phyloP scores from a whole-genome alignment of 2,329 filamentous ascomycete genomes.

The Myrmaecium sp. region DNA sequence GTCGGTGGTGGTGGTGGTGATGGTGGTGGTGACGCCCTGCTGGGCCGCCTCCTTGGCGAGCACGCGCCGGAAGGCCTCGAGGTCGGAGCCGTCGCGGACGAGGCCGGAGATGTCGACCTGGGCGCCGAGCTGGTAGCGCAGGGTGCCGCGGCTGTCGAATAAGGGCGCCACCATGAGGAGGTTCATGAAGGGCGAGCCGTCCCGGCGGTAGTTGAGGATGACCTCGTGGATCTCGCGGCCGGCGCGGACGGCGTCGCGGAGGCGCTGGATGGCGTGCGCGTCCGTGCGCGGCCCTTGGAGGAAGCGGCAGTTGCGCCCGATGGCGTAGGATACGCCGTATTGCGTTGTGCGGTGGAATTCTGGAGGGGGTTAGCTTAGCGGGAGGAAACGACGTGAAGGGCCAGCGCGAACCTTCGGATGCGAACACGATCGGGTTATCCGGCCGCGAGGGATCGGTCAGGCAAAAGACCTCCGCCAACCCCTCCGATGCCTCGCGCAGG shows the following conservation, averaged over 20 bases:
- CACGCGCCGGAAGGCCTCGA: conserved; percentile 42
- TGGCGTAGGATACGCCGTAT: conserved; percentile 54
- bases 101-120: conserved; percentile 57
- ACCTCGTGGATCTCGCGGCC: conserved; percentile 59
- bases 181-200: conserved; percentile 64
- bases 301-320: conserved; percentile 65
- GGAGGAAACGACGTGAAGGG: not conserved
- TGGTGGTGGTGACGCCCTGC: no score
- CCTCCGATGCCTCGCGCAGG: conserved; percentile 53
- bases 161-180: conserved; percentile 58
- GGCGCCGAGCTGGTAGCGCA: conserved; percentile 55
- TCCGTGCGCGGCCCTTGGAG: conserved; percentile 60
- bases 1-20: no score
- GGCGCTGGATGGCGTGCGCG: conserved; percentile 40
- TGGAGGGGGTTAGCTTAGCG: conserved; percentile 12
- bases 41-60: conserved; percentile 15
- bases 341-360: conserved; percentile 61
- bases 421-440: conserved; percentile 64
- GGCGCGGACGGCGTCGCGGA: conserved; percentile 42
- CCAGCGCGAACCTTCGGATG: conserved; percentile 44
- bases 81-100: conserved; percentile 46
- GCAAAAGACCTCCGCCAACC: conserved; percentile 61
- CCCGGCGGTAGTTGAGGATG: conserved; percentile 61
- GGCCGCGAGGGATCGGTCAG: conserved; percentile 55
- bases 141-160: conserved; percentile 46